These are phyloP conservation scores for Halenospora varia DNA, from an alignment of 495 filamentous ascomycete species.

Conservation along the genomic window DNA sequence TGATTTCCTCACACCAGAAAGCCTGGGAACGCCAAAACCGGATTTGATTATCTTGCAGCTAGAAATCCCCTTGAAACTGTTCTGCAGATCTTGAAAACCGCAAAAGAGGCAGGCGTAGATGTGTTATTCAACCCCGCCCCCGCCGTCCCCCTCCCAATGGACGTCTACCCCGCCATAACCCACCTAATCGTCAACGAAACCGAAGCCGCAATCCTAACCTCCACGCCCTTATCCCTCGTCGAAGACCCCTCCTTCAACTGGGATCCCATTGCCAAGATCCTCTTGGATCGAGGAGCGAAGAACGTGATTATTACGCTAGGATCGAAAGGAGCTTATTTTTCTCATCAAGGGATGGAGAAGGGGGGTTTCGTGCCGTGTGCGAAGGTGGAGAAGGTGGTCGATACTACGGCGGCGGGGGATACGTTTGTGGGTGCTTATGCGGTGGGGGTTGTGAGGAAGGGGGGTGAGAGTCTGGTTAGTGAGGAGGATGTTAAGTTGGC, in stretches of 20 bases:
- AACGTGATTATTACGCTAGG: conserved; percentile 85
- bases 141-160: conserved; percentile 62
- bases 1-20: conserved; percentile 29
- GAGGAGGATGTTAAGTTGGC: conserved; percentile 58
- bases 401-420: conserved; percentile 93
- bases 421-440: conserved; percentile 92
- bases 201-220: conserved; percentile 71
- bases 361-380: conserved; percentile 48
- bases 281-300: conserved; percentile 63
- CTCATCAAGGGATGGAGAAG: conserved; percentile 37
- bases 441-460: conserved; percentile 54
- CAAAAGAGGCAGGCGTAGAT: conserved; percentile 42
- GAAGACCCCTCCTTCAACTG: conserved; percentile 41
- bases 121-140: conserved; percentile 80
- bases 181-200: conserved; percentile 90
- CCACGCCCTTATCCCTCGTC: conserved; percentile 36
- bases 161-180: conserved; percentile 63
- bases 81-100: conserved; percentile 55
- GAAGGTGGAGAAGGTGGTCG: conserved; percentile 66
- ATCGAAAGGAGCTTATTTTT: conserved; percentile 68
- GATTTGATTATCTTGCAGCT: conserved; percentile 82
- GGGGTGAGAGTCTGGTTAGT: conserved; percentile 25
- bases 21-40: conserved; percentile 44
- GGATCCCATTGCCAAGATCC: conserved; percentile 45
- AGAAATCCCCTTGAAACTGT: conserved; percentile 76